Conservation (phyloP, 2,329 filamentous ascomycete genomes). For the Stagonosporopsis tanaceti region DNA sequence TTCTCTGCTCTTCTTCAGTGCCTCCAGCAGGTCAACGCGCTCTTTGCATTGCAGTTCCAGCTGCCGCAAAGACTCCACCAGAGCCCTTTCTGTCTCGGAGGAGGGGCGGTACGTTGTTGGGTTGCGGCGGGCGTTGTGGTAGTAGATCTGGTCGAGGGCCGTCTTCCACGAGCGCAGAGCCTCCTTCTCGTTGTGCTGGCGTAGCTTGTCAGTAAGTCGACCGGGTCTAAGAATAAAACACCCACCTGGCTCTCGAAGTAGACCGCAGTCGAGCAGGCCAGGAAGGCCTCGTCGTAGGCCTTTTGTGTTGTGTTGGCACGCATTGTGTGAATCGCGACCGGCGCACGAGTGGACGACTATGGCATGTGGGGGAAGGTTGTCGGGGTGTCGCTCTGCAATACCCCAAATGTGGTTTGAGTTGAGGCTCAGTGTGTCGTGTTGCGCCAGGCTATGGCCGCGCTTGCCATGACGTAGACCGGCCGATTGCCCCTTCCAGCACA, state of each 20-base stretch:
- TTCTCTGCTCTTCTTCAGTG: conserved; percentile 72
- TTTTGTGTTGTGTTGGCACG: conserved; percentile 81
- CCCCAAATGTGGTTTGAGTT: conserved; percentile 25
- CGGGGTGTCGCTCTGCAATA: conserved; percentile 20
- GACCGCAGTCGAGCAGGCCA: conserved; percentile 92
- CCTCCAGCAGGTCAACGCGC: conserved; percentile 85
- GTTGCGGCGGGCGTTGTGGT: conserved; percentile 80
- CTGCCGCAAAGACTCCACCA: conserved; percentile 81
- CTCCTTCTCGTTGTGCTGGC: conserved; percentile 86
- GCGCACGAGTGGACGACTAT: conserved; percentile 14
- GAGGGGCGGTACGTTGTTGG: conserved; percentile 73
- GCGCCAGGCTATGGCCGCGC: conserved; percentile 31
- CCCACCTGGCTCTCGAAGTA: conserved; percentile 92
- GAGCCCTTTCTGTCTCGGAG: conserved; percentile 82
- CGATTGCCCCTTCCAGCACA: conserved; percentile 24
- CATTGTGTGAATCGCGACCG: conserved; percentile 46
- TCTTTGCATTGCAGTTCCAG: conserved; percentile 94
- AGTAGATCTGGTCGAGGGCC: conserved; percentile 87
- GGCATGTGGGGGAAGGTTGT: conserved; percentile 54
- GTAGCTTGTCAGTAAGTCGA: conserved; percentile 8
- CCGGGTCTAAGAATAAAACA: conserved; percentile 13
- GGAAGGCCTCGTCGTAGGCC: conserved; percentile 95
- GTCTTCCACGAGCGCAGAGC: conserved; percentile 89
- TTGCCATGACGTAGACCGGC: conserved; percentile 42
- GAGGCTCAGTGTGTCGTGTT: conserved; percentile 24